Percentiles rank a stretch among this genome's conserved stretches.
Evolutionary conservation across 768 basidiomycete species (phyloP).

Genomic region (Boletus sp.): DNA sequence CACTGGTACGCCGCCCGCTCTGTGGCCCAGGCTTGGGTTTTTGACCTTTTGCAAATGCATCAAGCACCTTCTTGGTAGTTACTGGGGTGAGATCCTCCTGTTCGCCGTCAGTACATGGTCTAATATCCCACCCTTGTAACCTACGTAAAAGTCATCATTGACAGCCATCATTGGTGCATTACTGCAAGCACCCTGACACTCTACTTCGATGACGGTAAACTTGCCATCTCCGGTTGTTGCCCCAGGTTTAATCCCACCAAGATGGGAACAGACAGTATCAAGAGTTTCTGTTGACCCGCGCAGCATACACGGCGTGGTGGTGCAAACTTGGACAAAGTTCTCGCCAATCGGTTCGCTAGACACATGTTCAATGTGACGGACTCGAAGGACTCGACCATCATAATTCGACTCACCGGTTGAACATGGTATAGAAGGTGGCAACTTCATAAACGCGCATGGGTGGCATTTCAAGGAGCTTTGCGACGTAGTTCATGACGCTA

Average conservation of each 20-base stretch:
- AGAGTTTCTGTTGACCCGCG: slow-evolving; percentile 89
- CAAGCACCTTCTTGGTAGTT: slow-evolving; percentile 75
- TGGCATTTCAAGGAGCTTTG: slow-evolving; percentile 87
- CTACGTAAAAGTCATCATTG: slow-evolving; percentile 93
- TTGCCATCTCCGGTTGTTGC: slow-evolving; percentile 95
- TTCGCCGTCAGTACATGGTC: slow-evolving; percentile 8
- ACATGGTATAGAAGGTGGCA: slow-evolving; percentile 99
- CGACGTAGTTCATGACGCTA: slow-evolving; percentile 98
- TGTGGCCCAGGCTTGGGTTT: slow-evolving; percentile 95
- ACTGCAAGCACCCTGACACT: slow-evolving; percentile 97
- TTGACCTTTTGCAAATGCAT: slow-evolving; percentile 74
- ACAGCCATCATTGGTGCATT: slow-evolving; percentile 98
- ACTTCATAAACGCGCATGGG: slow-evolving; percentile 99
- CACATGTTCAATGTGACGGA: background rate
- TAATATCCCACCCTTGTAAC: slow-evolving; percentile 23
- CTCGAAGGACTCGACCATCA: background rate
- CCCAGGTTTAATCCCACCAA: slow-evolving; percentile 81
- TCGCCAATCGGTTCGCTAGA: slow-evolving; percentile 87
- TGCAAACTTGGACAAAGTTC: slow-evolving; percentile 97
- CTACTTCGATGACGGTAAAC: slow-evolving; percentile 97
- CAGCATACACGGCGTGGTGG: slow-evolving; percentile 98
- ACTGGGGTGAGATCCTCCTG: slow-evolving; percentile 83
- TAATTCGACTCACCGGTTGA: slow-evolving; percentile 74
- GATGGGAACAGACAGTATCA: slow-evolving; percentile 75
- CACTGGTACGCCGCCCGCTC: slow-evolving; percentile 78